Evolutionary conservation across 805 yeast genomes (phyloP).

Genomic region (Metschnikowia bowlesiae): DNA sequence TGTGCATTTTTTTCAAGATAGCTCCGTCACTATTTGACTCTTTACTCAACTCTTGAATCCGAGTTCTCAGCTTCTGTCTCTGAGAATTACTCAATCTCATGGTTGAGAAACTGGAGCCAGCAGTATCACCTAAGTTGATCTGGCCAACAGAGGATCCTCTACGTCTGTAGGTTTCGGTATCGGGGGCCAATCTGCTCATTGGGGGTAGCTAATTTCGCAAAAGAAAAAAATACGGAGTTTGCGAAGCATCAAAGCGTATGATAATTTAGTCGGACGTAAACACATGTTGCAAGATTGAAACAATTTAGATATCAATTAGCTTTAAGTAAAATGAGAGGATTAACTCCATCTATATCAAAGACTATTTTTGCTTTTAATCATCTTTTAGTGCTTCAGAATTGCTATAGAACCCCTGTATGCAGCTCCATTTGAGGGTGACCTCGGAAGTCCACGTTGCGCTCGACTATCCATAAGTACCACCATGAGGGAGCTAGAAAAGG

Average conservation of each 20-base stretch:
- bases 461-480: neutral
- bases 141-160: conserved; percentile 72
- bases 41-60: conserved; percentile 28
- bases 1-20: conserved; percentile 50
- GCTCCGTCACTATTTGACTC: conserved; percentile 44
- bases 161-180: conserved; percentile 23
- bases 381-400: too few relatives aligned
- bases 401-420: neutral
- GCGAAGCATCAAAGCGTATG: neutral
- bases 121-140: conserved; percentile 68
- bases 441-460: neutral
- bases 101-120: conserved; percentile 64
- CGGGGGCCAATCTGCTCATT: conserved; percentile 12
- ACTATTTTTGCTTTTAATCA: too few relatives aligned
- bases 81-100: conserved; percentile 47
- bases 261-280: neutral
- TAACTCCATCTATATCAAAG: too few relatives aligned
- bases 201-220: neutral
- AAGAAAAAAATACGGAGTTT: neutral
- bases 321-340: too few relatives aligned
- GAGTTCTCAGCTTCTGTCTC: conserved; percentile 29
- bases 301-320: neutral
- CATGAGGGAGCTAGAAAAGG: conserved; percentile 15
- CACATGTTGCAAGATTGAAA: neutral
- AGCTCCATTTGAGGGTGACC: conserved; percentile 1